Base-by-base conservation (phyloP, 2,329 filamentous ascomycete genomes). In the Pyricularia sp. region DNA sequence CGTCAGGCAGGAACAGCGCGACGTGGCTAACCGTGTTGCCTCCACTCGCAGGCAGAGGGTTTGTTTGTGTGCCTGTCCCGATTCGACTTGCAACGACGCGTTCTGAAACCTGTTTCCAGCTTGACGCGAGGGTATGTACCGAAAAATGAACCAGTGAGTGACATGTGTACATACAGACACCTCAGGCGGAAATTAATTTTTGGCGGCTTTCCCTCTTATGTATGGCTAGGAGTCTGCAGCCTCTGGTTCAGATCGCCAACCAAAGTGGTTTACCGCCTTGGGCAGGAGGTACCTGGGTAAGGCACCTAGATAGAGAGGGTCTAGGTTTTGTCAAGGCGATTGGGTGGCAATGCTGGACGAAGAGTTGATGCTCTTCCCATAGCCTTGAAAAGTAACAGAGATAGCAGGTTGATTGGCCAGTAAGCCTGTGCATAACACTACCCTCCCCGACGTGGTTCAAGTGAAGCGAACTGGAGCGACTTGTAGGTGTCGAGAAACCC, bases 1-100 rank as follows among this genome's bases (percentile, higher is more conserved):
- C 64, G 44, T 57, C 7, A 66, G 64, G 35, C 61, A 60, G 35
- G 65, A n/a, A 31, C 65, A 68, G 28, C 65, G 63, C 28, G 66
- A 64, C 28, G 65, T 64, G 60, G 65, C 65, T 35, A 60, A 28
- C 62, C n/a, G 61, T 64, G 62, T 62, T 61, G 63, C 62, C 28
- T 63, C 44, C 65, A 65, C 63, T 60, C 12, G 64, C 22, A 22
- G 60, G 60, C 33, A 30, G 22, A 13, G 22, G 53, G 22, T 57
- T 40, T 26, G 19, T 22, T 61, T 65, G 64, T 63, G 62, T 66
- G 60, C 31, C 35, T 49, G 49, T 66, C 65, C 66, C 65, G 62
- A 65, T 67, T 35, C 62, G 33, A 65, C 64, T 66, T 30, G 35
- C 24, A 44, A 31, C 24, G 19, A 31, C 40, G 62, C 24, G 62